Evolutionary conservation across 2,329 filamentous ascomycete species (phyloP).

Genomic region (Trichoderma sp.): DNA sequence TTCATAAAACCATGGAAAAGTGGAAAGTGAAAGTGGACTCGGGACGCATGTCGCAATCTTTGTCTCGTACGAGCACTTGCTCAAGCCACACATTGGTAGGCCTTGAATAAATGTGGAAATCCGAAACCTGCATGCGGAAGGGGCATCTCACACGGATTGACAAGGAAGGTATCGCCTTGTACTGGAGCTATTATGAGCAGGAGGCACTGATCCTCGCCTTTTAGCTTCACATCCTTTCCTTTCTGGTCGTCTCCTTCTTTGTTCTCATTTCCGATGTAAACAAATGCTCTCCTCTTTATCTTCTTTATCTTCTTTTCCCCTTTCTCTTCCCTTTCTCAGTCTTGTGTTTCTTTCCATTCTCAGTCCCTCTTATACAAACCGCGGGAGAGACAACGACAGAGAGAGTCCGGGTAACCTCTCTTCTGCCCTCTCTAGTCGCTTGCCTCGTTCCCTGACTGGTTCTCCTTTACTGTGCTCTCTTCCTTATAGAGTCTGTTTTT

Average conservation of each 20-base stretch:
- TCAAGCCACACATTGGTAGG: background rate
- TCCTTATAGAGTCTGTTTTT: background rate
- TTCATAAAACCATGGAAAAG: background rate
- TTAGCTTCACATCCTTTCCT: conserved; percentile 6
- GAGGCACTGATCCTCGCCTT: background rate
- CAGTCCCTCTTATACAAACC: background rate
- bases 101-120: background rate
- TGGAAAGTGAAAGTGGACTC: background rate
- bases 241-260: conserved; percentile 11
- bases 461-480: background rate
- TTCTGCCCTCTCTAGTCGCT: background rate
- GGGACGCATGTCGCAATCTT: background rate
- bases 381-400: background rate
- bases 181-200: background rate
- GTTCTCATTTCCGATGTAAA: conserved; percentile 19
- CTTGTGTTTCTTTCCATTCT: conserved; percentile 10
- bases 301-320: conserved; percentile 8
- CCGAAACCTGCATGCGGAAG: conserved; percentile 7
- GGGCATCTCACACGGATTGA: background rate
- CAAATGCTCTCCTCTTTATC: conserved; percentile 1
- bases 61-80: background rate
- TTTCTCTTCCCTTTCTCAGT: background rate
- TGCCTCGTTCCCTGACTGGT: background rate
- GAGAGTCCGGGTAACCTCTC: conserved; percentile 1
- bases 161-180: background rate